Evolutionary conservation across 176 grass and related monocot species (phyloP).

Genomic region (Carex parvula): DNA sequence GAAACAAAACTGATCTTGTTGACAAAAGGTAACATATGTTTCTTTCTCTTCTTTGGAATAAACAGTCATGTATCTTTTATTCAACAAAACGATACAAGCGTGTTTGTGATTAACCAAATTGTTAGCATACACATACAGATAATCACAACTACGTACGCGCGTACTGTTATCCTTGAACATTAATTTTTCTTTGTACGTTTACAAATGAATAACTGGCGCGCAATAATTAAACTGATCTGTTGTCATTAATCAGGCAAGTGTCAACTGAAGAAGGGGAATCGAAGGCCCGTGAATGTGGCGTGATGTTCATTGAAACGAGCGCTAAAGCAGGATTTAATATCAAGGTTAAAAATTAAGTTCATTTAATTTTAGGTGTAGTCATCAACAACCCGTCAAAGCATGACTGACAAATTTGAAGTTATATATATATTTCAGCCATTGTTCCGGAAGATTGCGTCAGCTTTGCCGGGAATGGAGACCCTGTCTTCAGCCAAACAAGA

Average conservation of each 20-base stretch:
- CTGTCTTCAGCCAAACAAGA: slow-evolving; percentile 92
- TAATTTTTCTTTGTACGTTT: not conserved
- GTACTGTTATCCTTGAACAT: not conserved
- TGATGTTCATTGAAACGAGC: slow-evolving; percentile 85
- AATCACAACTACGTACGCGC: not conserved
- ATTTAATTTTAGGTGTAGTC: not conserved
- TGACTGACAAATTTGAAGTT: not conserved
- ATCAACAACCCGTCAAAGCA: too few relatives aligned
- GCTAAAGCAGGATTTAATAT: slow-evolving; percentile 89
- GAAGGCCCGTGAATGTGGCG: slow-evolving; percentile 53
- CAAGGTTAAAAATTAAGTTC: slow-evolving; percentile 40
- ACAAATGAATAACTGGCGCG: not conserved
- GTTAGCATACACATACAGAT: not conserved
- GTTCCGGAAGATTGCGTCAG: slow-evolving; percentile 95
- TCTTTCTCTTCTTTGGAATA: not conserved
- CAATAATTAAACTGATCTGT: not conserved
- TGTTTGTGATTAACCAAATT: not conserved
- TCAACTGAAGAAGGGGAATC: slow-evolving; percentile 72
- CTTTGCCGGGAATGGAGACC: slow-evolving; percentile 94
- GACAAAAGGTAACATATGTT: slow-evolving; percentile 38
- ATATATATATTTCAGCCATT: slow-evolving; percentile 42
- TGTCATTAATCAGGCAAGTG: slow-evolving; percentile 52
- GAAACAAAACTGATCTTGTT: slow-evolving; percentile 48
- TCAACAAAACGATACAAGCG: not conserved
- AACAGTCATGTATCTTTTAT: not conserved